A percentile compares a stretch with the other conserved stretches of the same genome.
Evolutionary conservation across 805 yeast species (phyloP).

Genomic region (Sporopachydermia quercuum): DNA sequence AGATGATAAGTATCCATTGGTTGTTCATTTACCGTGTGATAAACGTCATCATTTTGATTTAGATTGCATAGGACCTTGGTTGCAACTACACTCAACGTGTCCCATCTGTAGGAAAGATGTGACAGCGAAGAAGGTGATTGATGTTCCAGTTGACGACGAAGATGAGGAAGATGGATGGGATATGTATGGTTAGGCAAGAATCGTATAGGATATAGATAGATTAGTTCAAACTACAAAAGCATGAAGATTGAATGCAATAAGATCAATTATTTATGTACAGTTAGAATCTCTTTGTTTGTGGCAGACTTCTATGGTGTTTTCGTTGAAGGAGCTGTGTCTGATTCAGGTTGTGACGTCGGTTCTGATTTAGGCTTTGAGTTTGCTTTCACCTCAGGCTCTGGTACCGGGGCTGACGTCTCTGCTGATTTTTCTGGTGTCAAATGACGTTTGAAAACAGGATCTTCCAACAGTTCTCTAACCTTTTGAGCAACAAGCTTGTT

Average conservation of each 20-base stretch:
- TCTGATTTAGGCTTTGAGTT: background rate
- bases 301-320: background rate
- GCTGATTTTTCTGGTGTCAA: slow-evolving; percentile 2
- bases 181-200: slow-evolving; percentile 43
- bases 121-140: slow-evolving; percentile 27
- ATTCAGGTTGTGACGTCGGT: slow-evolving; percentile 3
- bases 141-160: slow-evolving; percentile 29
- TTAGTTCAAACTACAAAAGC: no score
- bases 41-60: slow-evolving; percentile 63
- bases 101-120: slow-evolving; percentile 79
- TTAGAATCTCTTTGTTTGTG: no score
- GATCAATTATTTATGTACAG: no score
- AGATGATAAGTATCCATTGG: slow-evolving; percentile 64
- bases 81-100: slow-evolving; percentile 40
- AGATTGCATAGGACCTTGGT: slow-evolving; percentile 88
- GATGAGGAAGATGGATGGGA: slow-evolving; percentile 65
- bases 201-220: background rate
- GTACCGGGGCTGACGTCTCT: slow-evolving; percentile 2
- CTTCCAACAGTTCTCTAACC: slow-evolving; percentile 55
- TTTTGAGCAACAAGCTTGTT: slow-evolving; percentile 42
- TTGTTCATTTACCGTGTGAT: slow-evolving; percentile 62
- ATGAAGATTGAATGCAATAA: no score
- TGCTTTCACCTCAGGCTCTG: slow-evolving; percentile 3
- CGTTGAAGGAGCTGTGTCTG: slow-evolving; percentile 1
- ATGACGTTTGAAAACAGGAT: slow-evolving; percentile 54